A percentile compares a stretch with the other conserved stretches of the same genome.
Evolutionary conservation across 129 eudicot genomes (phyloP).

Genomic region (Escallonia rubra): DNA sequence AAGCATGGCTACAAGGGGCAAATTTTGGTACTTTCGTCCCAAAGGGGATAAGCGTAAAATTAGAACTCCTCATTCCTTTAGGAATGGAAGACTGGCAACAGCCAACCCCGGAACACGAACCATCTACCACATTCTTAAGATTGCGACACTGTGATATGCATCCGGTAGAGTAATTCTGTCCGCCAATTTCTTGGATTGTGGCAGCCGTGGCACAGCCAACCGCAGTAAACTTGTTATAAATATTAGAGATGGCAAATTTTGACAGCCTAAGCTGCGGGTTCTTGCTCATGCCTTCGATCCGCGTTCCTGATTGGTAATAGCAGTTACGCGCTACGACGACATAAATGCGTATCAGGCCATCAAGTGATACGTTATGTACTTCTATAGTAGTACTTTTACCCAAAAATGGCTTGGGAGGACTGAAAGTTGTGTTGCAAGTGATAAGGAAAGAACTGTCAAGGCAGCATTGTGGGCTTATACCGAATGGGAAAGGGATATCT

Average conservation of each 20-base stretch:
- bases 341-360: conserved; percentile 11
- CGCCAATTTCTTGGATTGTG: not conserved
- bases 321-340: conserved; percentile 5
- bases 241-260: conserved; percentile 14
- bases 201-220: conserved; percentile 36
- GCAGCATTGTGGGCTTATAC: not conserved
- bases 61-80: not conserved
- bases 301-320: conserved; percentile 4
- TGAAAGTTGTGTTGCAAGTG: not conserved
- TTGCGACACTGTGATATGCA: conserved; percentile 32
- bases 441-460: not conserved
- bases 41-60: not conserved
- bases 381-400: not conserved
- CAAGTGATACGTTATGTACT: conserved; percentile 9
- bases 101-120: conserved; percentile 46
- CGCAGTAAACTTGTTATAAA: conserved; percentile 26
- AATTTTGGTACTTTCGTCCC: conserved; percentile 14
- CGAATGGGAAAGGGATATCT: conserved; percentile 17
- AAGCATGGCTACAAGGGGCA: too few relatives aligned
- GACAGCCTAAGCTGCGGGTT: not conserved
- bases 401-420: not conserved
- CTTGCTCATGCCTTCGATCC: not conserved
- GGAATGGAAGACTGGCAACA: conserved; percentile 47
- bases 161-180: conserved; percentile 26
- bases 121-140: conserved; percentile 13